Conservation (phyloP, 805 yeast genomes). For the Peterozyma xylosa region DNA sequence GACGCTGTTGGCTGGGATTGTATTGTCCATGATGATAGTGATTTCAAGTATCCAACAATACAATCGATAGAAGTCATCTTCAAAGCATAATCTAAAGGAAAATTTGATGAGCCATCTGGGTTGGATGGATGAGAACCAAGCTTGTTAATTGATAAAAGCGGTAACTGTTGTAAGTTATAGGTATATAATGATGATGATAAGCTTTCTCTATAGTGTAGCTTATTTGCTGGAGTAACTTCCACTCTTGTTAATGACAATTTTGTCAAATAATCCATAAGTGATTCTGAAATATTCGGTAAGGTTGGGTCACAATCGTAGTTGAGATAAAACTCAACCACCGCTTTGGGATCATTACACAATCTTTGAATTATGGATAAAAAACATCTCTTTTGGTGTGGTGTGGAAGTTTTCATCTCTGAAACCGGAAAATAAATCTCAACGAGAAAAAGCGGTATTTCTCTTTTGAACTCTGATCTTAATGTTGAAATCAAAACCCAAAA, state of each 20-base stretch:
- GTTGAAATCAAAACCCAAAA: slow-evolving; percentile 85
- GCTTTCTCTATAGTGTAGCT: slow-evolving; percentile 43
- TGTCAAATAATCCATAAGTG: slow-evolving; percentile 70
- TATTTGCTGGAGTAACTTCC: slow-evolving; percentile 65
- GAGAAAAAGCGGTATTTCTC: slow-evolving; percentile 90
- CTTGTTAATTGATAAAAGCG: slow-evolving; percentile 66
- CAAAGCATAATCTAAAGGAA: slow-evolving; percentile 77
- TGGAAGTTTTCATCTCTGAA: slow-evolving; percentile 84
- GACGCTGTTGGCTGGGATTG: slow-evolving; percentile 23
- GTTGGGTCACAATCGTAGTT: slow-evolving; percentile 90
- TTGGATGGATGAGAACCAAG: slow-evolving; percentile 47
- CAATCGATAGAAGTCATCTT: slow-evolving; percentile 77
- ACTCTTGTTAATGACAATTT: slow-evolving; percentile 63
- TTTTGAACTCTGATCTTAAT: slow-evolving; percentile 79
- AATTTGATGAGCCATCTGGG: slow-evolving; percentile 42
- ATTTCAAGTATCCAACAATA: slow-evolving; percentile 73
- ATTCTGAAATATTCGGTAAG: slow-evolving; percentile 81
- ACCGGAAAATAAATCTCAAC: slow-evolving; percentile 93
- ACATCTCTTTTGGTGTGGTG: slow-evolving; percentile 88
- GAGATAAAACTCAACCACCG: slow-evolving; percentile 84
- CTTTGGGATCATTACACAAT: slow-evolving; percentile 80
- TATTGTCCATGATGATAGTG: slow-evolving; percentile 84
- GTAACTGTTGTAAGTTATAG: slow-evolving; percentile 66
- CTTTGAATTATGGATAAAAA: slow-evolving; percentile 75
- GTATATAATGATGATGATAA: slow-evolving; percentile 56